Evolutionary conservation across 345 rosid genomes (phyloP), one percentile per base, ranked within the genome.

Genomic region (Gossypium anomalum): DNA sequence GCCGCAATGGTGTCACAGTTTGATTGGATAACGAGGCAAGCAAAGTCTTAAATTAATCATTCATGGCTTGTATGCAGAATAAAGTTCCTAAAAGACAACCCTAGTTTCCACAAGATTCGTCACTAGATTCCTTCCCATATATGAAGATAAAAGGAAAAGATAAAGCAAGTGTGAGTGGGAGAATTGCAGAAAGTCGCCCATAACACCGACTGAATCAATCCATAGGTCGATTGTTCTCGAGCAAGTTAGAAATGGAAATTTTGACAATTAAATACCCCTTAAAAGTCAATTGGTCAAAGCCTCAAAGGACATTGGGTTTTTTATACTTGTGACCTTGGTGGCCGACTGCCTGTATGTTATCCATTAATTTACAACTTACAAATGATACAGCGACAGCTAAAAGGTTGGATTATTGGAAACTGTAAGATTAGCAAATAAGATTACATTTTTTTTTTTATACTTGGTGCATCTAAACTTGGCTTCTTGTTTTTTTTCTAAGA

Each of bases 121-220:
- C 83, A 62, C 74, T 14, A 67, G 81, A 74, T 81, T 78, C 81
- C 75, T 55, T 58, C 60, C 59, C 8, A 25, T 58, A 25, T 19
- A 29, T 45, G 64, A 75, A 41, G 71, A 76, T 15, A 70, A 66
- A 12, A 8, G 20, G 47, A 27, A n/a, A 47, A 13, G 2, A 71
- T 45, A 20, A 47, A 72, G 9, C 7, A 52, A 52, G 74, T 56
- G 65, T 72, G 75, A 72, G 57, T 48, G 16, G 70, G 68, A 75
- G 75, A 73, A 29, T 48, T 2, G 55, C 71, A 22, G 20, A 45
- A 71, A 79, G 67, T 55, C 71, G 9, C 56, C 76, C 78, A 82
- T 63, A 15, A 66, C 76, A 71, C 85, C 86, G 83, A 69, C 83
- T 77, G 69, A 27, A 27, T 77, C 67, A 49, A 81, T 75, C 75